phyloP scores from a whole-genome alignment of 1,139 yeast genomes.

The Protomyces gravidus region DNA sequence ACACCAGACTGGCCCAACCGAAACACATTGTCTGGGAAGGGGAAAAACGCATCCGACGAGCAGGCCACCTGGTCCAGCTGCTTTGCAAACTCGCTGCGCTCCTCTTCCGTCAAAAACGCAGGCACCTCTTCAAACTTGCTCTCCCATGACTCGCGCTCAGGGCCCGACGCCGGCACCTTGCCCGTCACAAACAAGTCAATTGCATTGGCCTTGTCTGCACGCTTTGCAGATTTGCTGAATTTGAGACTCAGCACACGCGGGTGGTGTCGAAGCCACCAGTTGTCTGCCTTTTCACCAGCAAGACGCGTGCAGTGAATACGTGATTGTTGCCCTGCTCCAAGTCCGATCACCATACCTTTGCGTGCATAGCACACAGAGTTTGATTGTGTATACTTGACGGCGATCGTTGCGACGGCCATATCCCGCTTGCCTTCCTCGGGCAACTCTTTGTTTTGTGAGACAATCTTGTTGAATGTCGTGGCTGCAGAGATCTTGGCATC shows the following conservation, averaged over 20 bases:
- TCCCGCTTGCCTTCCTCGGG: conserved; percentile 91
- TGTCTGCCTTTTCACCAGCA: conserved; percentile 98
- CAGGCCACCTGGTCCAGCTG: conserved; percentile 80
- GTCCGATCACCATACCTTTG: conserved; percentile 97
- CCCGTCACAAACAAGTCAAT: conserved; percentile 87
- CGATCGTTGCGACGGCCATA: conserved; percentile 93
- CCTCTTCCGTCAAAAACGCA: conserved; percentile 71
- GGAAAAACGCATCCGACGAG: conserved; percentile 98
- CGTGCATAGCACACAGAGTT: conserved; percentile 97
- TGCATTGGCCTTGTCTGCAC: conserved; percentile 98
- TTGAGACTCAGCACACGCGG: conserved; percentile 86
- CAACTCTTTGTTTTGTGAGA: conserved; percentile 76
- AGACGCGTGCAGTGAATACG: conserved; percentile 98
- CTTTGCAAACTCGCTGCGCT: conserved; percentile 80
- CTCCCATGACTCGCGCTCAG: conserved; percentile 89
- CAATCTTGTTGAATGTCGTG: conserved; percentile 83
- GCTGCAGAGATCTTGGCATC: conserved; percentile 84
- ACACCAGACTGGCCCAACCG: conserved; percentile 97
- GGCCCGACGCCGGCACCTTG: conserved; percentile 86
- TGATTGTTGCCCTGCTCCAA: conserved; percentile 99
- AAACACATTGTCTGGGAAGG: conserved; percentile 98
- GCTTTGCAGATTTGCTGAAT: conserved; percentile 97
- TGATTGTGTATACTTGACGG: conserved; percentile 94
- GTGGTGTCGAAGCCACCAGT: conserved; percentile 99
- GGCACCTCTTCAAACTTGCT: conserved; percentile 82